Evolutionary conservation across 805 yeast species (phyloP).

Genomic region (Candida palmyrensis): DNA sequence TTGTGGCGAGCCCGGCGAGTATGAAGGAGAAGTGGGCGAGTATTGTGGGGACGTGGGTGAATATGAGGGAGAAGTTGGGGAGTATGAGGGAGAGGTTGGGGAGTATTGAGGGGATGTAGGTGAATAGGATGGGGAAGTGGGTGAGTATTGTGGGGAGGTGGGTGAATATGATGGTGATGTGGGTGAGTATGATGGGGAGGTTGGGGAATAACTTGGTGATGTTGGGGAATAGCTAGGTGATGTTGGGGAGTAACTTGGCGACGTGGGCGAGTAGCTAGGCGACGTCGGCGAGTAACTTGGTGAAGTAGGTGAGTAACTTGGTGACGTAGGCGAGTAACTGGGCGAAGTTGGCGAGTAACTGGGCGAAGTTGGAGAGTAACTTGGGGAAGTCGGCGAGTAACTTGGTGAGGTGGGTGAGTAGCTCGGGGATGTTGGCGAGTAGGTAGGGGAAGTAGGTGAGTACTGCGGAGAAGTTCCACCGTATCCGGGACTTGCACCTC

Average conservation of each 20-base stretch:
- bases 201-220: conserved; percentile 61
- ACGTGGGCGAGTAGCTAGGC: conserved; percentile 74
- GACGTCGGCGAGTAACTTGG: conserved; percentile 76
- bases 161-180: conserved; percentile 68
- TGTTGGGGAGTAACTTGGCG: conserved; percentile 67
- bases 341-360: conserved; percentile 74
- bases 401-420: conserved; percentile 47
- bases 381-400: conserved; percentile 68
- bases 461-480: conserved; percentile 55
- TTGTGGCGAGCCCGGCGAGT: conserved; percentile 42
- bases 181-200: conserved; percentile 72
- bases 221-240: conserved; percentile 81
- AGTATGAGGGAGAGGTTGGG: conserved; percentile 45
- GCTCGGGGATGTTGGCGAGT: conserved; percentile 65
- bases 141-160: conserved; percentile 75
- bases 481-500: conserved; percentile 44
- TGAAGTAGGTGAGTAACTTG: conserved; percentile 60
- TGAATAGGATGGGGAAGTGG: conserved; percentile 62
- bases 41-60: conserved; percentile 40
- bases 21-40: conserved; percentile 45
- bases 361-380: conserved; percentile 77
- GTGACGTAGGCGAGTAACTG: conserved; percentile 53
- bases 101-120: conserved; percentile 51
- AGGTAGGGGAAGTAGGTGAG: conserved; percentile 71
- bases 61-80: conserved; percentile 43